Conservation (phyloP, 139 green algal species). For the Limnomonas spitsbergensis region DNA sequence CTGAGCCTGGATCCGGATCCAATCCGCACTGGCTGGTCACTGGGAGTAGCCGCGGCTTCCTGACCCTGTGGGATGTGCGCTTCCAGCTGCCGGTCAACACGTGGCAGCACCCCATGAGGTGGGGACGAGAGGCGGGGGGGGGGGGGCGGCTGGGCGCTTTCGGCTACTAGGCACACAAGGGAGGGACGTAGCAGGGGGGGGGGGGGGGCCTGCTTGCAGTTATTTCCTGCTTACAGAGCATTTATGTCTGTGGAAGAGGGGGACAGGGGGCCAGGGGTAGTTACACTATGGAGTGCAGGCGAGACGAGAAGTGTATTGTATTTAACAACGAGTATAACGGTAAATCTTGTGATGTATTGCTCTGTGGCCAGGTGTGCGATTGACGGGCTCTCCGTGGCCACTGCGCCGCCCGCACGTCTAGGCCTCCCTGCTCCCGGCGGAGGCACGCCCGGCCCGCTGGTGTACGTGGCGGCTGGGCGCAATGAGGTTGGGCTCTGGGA, state of each 20-base stretch:
- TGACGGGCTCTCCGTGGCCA: slow-evolving; percentile 52
- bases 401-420: slow-evolving; percentile 40
- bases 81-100: slow-evolving; percentile 59
- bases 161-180: not conserved
- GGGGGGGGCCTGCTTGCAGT: not conserved
- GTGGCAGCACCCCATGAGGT: slow-evolving; percentile 47
- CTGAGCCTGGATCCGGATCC: slow-evolving; percentile 16
- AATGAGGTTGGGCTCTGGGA: slow-evolving; percentile 64
- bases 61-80: slow-evolving; percentile 78
- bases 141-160: not conserved
- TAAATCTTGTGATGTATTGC: too few species aligned
- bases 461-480: slow-evolving; percentile 69
- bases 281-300: too few species aligned
- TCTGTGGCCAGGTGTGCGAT: slow-evolving; percentile 43
- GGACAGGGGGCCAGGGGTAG: too few species aligned
- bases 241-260: too few species aligned
- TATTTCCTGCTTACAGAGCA: not conserved
- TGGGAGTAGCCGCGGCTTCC: slow-evolving; percentile 53
- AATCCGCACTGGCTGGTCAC: slow-evolving; percentile 37
- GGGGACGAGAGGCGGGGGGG: too few species aligned
- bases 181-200: not conserved
- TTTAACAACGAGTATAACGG: too few species aligned
- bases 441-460: slow-evolving; percentile 46
- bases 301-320: too few species aligned
- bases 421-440: slow-evolving; percentile 23